These are phyloP conservation scores for Malassezia japonica DNA, from an alignment of 1,284 basidiomycete genomes.

Conservation along the genomic window DNA sequence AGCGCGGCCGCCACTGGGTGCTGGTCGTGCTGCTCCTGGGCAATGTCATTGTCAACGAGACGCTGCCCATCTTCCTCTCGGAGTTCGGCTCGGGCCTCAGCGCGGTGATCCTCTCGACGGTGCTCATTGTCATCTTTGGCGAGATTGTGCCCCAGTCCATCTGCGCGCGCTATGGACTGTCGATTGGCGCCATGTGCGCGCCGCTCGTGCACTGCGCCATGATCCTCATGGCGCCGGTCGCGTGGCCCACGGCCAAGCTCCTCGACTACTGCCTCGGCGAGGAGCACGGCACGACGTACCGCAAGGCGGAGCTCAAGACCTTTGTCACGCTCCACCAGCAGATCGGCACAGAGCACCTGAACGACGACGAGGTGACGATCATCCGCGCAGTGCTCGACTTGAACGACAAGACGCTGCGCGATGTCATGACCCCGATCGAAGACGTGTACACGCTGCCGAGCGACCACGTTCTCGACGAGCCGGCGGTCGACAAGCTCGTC, in stretches of 20 bases:
- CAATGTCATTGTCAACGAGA: slow-evolving; percentile 65
- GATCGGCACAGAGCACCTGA: slow-evolving; percentile 70
- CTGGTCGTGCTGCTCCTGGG: slow-evolving; percentile 69
- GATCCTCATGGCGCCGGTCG: slow-evolving; percentile 51
- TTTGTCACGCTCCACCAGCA: slow-evolving; percentile 68
- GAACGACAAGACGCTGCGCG: slow-evolving; percentile 59
- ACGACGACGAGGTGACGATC: slow-evolving; percentile 70
- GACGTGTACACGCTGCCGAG: slow-evolving; percentile 68
- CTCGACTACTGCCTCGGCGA: slow-evolving; percentile 52
- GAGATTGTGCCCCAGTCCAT: slow-evolving; percentile 51
- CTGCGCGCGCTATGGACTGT: slow-evolving; percentile 82
- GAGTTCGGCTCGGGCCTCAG: slow-evolving; percentile 39
- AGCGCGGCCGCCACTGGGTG: slow-evolving; percentile 82
- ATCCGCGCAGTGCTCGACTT: slow-evolving; percentile 47
- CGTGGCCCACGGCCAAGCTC: slow-evolving; percentile 49
- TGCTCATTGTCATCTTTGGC: slow-evolving; percentile 52
- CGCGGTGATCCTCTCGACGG: slow-evolving; percentile 40
- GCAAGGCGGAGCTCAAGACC: slow-evolving; percentile 62
- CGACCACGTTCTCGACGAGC: slow-evolving; percentile 70
- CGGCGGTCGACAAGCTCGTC: slow-evolving; percentile 58
- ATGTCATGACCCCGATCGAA: slow-evolving; percentile 56
- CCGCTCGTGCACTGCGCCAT: slow-evolving; percentile 54
- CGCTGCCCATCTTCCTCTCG: slow-evolving; percentile 50
- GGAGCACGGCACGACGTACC: slow-evolving; percentile 50
- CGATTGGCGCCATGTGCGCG: slow-evolving; percentile 81